phyloP scores from a whole-genome alignment of 2,329 filamentous ascomycete genomes.

The Coleophoma cylindrospora region DNA sequence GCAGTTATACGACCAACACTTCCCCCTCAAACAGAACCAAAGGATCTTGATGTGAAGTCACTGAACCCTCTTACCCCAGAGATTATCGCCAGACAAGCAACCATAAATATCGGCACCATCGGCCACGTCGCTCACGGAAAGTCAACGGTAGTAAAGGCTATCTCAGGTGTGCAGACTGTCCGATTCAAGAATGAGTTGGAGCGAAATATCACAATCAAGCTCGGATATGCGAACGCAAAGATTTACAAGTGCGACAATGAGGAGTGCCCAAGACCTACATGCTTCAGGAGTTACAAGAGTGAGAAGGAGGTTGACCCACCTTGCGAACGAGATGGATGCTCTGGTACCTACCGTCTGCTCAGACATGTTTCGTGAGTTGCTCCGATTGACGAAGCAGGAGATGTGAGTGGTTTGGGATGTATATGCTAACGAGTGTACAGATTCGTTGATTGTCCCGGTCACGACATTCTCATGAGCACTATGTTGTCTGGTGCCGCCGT shows the following conservation, averaged over 20 bases:
- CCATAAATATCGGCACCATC: constrained; percentile 98
- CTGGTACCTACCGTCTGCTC: constrained; percentile 79
- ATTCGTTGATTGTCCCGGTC: constrained; percentile 97
- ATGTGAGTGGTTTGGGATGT: background rate
- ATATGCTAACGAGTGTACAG: constrained; percentile 38
- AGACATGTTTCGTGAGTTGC: constrained; percentile 82
- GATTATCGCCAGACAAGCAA: constrained; percentile 96
- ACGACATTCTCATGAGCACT: constrained; percentile 99
- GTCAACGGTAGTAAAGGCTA: constrained; percentile 97
- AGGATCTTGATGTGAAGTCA: constrained; percentile 75
- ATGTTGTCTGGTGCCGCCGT: constrained; percentile 99
- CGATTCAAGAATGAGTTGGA: constrained; percentile 99
- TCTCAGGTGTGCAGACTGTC: constrained; percentile 97
- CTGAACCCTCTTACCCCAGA: constrained; percentile 87
- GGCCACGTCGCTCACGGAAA: constrained; percentile 99
- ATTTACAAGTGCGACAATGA: constrained; percentile 97
- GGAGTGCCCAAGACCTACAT: constrained; percentile 87
- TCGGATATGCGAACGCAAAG: constrained; percentile 98
- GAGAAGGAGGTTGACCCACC: constrained; percentile 97
- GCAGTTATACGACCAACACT: constrained; percentile 58
- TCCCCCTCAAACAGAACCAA: constrained; percentile 90
- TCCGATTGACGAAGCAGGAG: background rate
- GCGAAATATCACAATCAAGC: constrained; percentile 99
- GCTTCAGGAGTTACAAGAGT: constrained; percentile 96
- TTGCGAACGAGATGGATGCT: constrained; percentile 90